Evolutionary conservation across 1,284 basidiomycete genomes (phyloP).

Genomic region (Cryptococcus sp.): DNA sequence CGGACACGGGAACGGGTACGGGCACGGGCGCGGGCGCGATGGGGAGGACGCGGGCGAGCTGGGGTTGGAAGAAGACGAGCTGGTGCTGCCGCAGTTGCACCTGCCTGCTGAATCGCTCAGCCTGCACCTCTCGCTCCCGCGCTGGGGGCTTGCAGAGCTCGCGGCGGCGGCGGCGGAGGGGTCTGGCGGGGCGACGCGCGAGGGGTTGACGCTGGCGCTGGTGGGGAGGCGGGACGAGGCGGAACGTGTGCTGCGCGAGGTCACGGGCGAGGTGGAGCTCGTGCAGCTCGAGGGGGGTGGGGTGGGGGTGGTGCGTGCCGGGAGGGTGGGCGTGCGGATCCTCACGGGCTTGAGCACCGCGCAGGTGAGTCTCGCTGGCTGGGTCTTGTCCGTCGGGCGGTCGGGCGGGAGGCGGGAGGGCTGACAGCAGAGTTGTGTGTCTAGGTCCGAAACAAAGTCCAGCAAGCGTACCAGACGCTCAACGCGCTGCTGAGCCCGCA

Average conservation of each 20-base stretch:
- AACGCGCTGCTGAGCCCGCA: slow-evolving; percentile 30
- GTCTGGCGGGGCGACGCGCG: neutral
- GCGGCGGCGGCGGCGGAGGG: no score
- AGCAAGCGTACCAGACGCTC: slow-evolving; percentile 25
- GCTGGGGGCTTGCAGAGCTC: slow-evolving; percentile 10
- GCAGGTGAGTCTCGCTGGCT: slow-evolving; percentile 21
- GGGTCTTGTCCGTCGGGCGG: no score
- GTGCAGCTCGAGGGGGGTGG: slow-evolving; percentile 31
- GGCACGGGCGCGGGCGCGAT: no score
- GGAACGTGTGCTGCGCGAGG: slow-evolving; percentile 22
- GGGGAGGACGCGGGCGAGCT: neutral
- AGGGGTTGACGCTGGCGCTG: slow-evolving; percentile 22
- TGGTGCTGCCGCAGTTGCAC: slow-evolving; percentile 38
- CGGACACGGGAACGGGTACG: neutral
- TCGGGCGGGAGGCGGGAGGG: no score
- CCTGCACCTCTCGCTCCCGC: slow-evolving; percentile 33
- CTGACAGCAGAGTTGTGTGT: no score
- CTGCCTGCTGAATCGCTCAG: slow-evolving; percentile 35
- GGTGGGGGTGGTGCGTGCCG: slow-evolving; percentile 26
- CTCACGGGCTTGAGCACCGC: slow-evolving; percentile 18
- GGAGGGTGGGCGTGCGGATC: slow-evolving; percentile 23
- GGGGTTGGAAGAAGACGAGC: slow-evolving; percentile 15
- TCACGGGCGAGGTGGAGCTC: slow-evolving; percentile 22
- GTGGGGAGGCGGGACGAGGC: slow-evolving; percentile 24
- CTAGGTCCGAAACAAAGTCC: slow-evolving; percentile 16